Percentiles rank a stretch among this genome's conserved stretches.
These are phyloP conservation scores for Candida glaebosa DNA, from an alignment of 805 yeast genomes.

Conservation along the genomic window DNA sequence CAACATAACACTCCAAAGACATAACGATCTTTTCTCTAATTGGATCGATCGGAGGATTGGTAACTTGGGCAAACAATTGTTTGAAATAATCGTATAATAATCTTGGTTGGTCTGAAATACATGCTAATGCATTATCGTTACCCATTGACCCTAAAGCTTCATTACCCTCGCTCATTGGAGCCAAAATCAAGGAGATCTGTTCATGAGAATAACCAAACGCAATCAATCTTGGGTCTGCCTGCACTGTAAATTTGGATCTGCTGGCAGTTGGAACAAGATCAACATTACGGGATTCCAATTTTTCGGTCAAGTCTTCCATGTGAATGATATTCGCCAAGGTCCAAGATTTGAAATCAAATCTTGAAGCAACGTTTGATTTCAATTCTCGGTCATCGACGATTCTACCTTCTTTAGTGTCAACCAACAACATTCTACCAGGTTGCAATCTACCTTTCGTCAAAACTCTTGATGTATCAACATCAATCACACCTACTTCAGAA, in stretches of 20 bases:
- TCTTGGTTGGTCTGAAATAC: slow-evolving; percentile 89
- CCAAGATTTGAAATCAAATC: slow-evolving; percentile 94
- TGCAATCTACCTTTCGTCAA: slow-evolving; percentile 90
- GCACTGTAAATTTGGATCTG: slow-evolving; percentile 45
- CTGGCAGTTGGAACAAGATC: slow-evolving; percentile 24
- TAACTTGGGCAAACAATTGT: slow-evolving; percentile 95
- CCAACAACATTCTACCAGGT: slow-evolving; percentile 94
- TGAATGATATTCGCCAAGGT: slow-evolving; percentile 80
- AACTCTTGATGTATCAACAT: slow-evolving; percentile 76
- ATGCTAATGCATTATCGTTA: slow-evolving; percentile 93
- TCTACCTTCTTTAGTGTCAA: slow-evolving; percentile 89
- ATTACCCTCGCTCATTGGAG: slow-evolving; percentile 95
- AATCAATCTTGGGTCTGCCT: slow-evolving; percentile 75
- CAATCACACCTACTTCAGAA: slow-evolving; percentile 96
- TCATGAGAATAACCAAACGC: slow-evolving; percentile 96
- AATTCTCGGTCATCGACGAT: slow-evolving; percentile 91
- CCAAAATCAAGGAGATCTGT: slow-evolving; percentile 76
- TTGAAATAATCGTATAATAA: slow-evolving; percentile 90
- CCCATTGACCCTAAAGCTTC: slow-evolving; percentile 99
- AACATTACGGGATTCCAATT: slow-evolving; percentile 44
- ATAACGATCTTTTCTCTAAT: slow-evolving; percentile 94
- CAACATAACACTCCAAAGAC: slow-evolving; percentile 95
- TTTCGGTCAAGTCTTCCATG: slow-evolving; percentile 67
- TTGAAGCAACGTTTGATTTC: slow-evolving; percentile 71
- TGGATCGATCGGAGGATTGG: slow-evolving; percentile 98